Evolutionary conservation across 495 filamentous ascomycete genomes (phyloP).

Genomic region (Chaetomidium leptoderma): DNA sequence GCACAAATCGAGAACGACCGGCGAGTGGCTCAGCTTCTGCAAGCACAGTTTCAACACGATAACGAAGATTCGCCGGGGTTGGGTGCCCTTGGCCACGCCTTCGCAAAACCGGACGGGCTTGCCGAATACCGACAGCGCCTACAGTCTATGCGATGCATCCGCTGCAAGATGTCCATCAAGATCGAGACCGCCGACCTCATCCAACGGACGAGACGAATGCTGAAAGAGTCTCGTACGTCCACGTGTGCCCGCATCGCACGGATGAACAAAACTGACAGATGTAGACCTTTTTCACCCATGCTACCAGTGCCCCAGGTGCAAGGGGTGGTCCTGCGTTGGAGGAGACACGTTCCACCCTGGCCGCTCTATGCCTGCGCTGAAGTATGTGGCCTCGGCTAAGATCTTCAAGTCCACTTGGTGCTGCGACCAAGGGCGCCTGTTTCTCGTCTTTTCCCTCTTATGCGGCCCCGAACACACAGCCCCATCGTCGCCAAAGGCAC

Average conservation of each 20-base stretch:
- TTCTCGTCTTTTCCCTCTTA: conserved; percentile 33
- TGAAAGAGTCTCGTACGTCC: not conserved
- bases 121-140: not conserved
- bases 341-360: not conserved
- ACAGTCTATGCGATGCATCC: not conserved
- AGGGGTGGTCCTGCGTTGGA: conserved; percentile 5
- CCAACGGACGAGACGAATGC: conserved; percentile 6
- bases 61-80: not conserved
- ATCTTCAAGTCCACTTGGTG: conserved; percentile 29
- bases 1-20: not conserved
- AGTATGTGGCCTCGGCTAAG: not conserved
- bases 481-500: not conserved
- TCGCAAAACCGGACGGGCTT: not conserved
- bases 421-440: conserved; percentile 31
- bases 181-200: not conserved
- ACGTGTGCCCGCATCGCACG: too few species aligned
- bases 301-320: conserved; percentile 17
- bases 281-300: conserved; percentile 22
- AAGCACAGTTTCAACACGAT: not conserved
- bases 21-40: not conserved
- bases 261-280: not conserved
- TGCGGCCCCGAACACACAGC: conserved; percentile 26
- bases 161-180: not conserved
- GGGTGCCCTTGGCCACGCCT: not conserved
- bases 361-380: not conserved